A percentile compares a stretch with the other conserved stretches of the same genome.
Evolutionary conservation across 2,329 filamentous ascomycete genomes (phyloP).

Genomic region (Colletotrichum tofieldiae): DNA sequence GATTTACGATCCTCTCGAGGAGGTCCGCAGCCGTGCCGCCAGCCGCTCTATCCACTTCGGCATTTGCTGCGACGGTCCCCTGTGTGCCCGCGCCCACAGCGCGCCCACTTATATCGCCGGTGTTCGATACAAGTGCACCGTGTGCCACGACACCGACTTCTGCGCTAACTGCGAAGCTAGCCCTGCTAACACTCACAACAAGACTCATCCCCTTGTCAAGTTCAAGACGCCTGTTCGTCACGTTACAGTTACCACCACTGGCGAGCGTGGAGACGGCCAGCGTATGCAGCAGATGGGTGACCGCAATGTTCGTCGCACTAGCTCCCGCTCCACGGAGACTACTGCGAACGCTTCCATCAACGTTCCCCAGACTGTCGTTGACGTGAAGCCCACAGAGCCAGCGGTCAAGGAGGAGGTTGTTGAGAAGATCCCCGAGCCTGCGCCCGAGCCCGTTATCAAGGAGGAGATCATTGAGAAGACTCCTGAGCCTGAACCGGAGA

Average conservation of each 20-base stretch:
- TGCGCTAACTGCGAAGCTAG: slow-evolving; percentile 94
- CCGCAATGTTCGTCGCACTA: slow-evolving; percentile 52
- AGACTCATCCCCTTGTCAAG: slow-evolving; percentile 97
- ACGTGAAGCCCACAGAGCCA: slow-evolving; percentile 76
- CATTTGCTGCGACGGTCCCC: slow-evolving; percentile 94
- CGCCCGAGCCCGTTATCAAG: slow-evolving; percentile 43
- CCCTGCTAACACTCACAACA: slow-evolving; percentile 89
- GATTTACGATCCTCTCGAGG: slow-evolving; percentile 80
- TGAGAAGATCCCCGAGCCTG: slow-evolving; percentile 48
- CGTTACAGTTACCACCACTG: slow-evolving; percentile 88
- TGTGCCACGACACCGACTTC: slow-evolving; percentile 96
- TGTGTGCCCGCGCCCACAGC: slow-evolving; percentile 76
- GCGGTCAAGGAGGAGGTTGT: slow-evolving; percentile 43
- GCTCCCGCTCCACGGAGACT: slow-evolving; percentile 68
- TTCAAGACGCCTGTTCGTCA: slow-evolving; percentile 94
- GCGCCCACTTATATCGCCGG: slow-evolving; percentile 82
- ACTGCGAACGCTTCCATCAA: slow-evolving; percentile 64
- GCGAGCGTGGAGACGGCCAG: slow-evolving; percentile 80
- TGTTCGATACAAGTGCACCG: slow-evolving; percentile 95
- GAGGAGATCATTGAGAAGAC: slow-evolving; percentile 46
- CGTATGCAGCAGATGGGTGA: slow-evolving; percentile 82
- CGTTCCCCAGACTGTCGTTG: slow-evolving; percentile 79
- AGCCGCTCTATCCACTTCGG: slow-evolving; percentile 78
- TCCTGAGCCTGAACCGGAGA: not conserved
- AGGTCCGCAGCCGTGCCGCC: slow-evolving; percentile 55